Base-by-base conservation (phyloP, 805 yeast genomes). In the Candida koratica region DNA sequence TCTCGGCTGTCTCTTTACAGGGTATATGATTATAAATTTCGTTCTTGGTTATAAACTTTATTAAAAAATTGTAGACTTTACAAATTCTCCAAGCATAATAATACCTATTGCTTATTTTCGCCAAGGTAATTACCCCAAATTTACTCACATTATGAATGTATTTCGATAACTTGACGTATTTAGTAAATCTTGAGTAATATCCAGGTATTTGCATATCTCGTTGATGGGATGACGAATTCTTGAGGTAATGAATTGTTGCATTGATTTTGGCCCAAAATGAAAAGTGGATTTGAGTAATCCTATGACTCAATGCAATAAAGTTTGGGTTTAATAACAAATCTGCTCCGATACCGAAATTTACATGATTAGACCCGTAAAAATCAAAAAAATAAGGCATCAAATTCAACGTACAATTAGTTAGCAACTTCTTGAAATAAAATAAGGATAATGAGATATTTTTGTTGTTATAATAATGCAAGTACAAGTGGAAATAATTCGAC, bases 71-170 rank as follows among this genome's bases (percentile, higher is more conserved):
- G 34, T 73, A 75, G 0, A 84, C 80, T 47, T 79, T 80, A 24
- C 75, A 66, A 51, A 81, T 69, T 56, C 83, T 71, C 78, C 81
- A 78, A 2, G 87, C 83, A 50, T 79, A 79, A 39, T 76, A 77
- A 50, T 79, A 81, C 43, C 77, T 67, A 17, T 60, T 64, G 14
- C 84, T 75, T 23, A 82, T 56, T 25, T 65, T 63, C 13, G 59
- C 67, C 22, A 63, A 42, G 2, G 58, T 52, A 1, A 55, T 44
- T 22, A 55, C 45, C 30, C 51, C 42, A 39, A 41, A 49, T 20
- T 48, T 44, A 3, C 42, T 23, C 17, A 46, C 30, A 28, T 51
- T 53, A 37, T 55, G 55, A 22, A 60, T 17, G 5, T 44, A 25
- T 33, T 49, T 55, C 11, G 62, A 48, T 25, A 64, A 39, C 31